Conservation (phyloP, 768 basidiomycete species). For the Lepiota brunneoincarnata region DNA sequence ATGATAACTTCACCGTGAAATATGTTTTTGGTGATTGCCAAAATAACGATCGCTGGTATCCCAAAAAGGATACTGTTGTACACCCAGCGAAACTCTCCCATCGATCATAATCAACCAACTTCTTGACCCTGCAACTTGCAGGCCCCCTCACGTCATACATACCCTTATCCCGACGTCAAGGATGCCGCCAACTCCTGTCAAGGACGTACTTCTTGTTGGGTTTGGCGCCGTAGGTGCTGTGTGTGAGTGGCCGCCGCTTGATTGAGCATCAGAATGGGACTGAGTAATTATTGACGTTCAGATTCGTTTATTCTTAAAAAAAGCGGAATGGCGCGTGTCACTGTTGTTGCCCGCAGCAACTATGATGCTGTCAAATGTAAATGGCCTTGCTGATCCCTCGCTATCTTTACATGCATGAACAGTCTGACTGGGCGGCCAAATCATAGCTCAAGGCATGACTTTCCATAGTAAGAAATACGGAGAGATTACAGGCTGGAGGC, state of each 20-base stretch:
- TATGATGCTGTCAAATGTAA: slow-evolving; percentile 53
- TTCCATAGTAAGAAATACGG: slow-evolving; percentile 63
- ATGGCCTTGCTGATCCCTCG: slow-evolving; percentile 1
- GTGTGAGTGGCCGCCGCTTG: slow-evolving; percentile 38
- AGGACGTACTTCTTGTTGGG: slow-evolving; percentile 59
- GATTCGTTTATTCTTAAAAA: slow-evolving; percentile 56
- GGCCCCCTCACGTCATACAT: too few relatives aligned
- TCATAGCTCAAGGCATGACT: slow-evolving; percentile 48
- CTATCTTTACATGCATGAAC: not conserved
- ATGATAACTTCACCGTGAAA: too few relatives aligned
- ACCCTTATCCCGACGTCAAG: not conserved
- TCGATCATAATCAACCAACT: too few relatives aligned
- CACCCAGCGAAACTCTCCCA: too few relatives aligned
- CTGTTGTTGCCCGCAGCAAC: slow-evolving; percentile 72
- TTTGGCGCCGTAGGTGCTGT: slow-evolving; percentile 66
- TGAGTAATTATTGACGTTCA: slow-evolving; percentile 19
- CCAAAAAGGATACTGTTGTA: too few relatives aligned
- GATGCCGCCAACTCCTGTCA: slow-evolving; percentile 20
- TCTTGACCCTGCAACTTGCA: too few relatives aligned
- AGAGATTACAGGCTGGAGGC: slow-evolving; percentile 53
- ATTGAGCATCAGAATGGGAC: not conserved
- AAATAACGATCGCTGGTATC: too few relatives aligned
- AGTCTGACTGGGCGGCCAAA: not conserved
- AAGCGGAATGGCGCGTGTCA: slow-evolving; percentile 61
- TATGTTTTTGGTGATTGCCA: too few relatives aligned